phyloP scores from a whole-genome alignment of 768 basidiomycete genomes.

The Calocybe indica region DNA sequence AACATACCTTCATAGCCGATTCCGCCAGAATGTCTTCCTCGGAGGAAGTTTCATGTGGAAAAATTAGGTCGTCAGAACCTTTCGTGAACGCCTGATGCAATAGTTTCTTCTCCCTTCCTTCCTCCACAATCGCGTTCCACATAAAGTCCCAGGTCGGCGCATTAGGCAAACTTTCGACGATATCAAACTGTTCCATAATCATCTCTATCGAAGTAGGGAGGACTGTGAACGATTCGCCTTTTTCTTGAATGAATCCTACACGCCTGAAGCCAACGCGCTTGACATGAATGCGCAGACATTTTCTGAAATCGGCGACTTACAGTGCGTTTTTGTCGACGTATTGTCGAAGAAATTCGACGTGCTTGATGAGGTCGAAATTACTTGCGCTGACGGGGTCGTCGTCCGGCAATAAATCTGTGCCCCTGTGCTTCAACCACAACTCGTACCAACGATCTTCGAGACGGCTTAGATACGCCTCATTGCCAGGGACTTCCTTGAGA shows the following conservation, averaged over 20 bases:
- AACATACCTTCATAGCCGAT: constrained; percentile 60
- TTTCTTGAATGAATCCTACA: constrained; percentile 52
- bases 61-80: constrained; percentile 32
- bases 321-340: constrained; percentile 83
- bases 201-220: constrained; percentile 40
- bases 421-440: constrained; percentile 68
- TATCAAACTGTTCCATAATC: constrained; percentile 42
- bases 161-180: constrained; percentile 36
- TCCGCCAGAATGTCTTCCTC: constrained; percentile 55
- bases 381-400: constrained; percentile 57
- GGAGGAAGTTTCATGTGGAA: constrained; percentile 16
- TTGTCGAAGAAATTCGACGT: constrained; percentile 73
- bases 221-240: constrained; percentile 13
- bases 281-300: neutral
- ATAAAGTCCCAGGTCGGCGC: constrained; percentile 65
- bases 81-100: constrained; percentile 50
- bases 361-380: constrained; percentile 77
- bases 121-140: constrained; percentile 68
- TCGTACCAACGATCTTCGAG: constrained; percentile 80
- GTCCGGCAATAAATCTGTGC: constrained; percentile 64
- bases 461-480: constrained; percentile 69
- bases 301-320: constrained; percentile 41
- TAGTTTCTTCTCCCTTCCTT: constrained; percentile 67
- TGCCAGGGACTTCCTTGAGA: constrained; percentile 55
- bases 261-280: constrained; percentile 36